Conservation (phyloP, 306 rosid species). For the Castanospermum australe region DNA sequence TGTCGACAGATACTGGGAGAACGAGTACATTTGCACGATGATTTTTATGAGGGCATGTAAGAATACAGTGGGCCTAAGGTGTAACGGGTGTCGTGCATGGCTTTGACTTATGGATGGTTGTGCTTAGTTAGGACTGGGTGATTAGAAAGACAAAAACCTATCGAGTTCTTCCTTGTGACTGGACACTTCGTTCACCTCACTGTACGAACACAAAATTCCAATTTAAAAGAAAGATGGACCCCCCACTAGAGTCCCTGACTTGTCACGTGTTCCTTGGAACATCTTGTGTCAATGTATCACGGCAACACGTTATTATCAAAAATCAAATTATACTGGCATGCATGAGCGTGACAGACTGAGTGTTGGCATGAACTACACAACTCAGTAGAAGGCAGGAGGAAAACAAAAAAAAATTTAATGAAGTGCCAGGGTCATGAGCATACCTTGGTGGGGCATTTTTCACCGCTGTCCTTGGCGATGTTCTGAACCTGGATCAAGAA, state of each 20-base stretch:
- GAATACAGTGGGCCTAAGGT: slow-evolving; percentile 14
- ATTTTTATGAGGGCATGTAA: slow-evolving; percentile 10
- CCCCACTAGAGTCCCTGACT: slow-evolving; percentile 30
- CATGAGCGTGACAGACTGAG: too few species aligned
- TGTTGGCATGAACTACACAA: background rate
- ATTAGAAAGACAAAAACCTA: background rate
- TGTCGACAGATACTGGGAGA: background rate
- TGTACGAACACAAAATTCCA: slow-evolving; percentile 21
- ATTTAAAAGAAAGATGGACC: slow-evolving; percentile 8
- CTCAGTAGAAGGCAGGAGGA: background rate
- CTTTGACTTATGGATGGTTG: slow-evolving; percentile 16
- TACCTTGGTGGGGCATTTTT: slow-evolving; percentile 99
- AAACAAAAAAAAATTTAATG: background rate
- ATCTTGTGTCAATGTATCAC: too few species aligned
- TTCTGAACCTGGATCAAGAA: slow-evolving; percentile 87
- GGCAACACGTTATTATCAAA: too few species aligned
- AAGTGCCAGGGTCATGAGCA: too few species aligned
- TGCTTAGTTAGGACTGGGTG: too few species aligned
- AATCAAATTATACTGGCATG: too few species aligned
- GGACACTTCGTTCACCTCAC: slow-evolving; percentile 15
- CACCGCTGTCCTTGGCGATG: slow-evolving; percentile 88
- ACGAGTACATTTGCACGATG: background rate
- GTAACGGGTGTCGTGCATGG: background rate
- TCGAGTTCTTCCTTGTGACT: slow-evolving; percentile 5
- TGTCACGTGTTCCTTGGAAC: slow-evolving; percentile 46